A percentile compares a stretch with the other conserved stretches of the same genome.
Conservation (phyloP, 768 basidiomycete genomes). For the Saitozyma sp. region DNA sequence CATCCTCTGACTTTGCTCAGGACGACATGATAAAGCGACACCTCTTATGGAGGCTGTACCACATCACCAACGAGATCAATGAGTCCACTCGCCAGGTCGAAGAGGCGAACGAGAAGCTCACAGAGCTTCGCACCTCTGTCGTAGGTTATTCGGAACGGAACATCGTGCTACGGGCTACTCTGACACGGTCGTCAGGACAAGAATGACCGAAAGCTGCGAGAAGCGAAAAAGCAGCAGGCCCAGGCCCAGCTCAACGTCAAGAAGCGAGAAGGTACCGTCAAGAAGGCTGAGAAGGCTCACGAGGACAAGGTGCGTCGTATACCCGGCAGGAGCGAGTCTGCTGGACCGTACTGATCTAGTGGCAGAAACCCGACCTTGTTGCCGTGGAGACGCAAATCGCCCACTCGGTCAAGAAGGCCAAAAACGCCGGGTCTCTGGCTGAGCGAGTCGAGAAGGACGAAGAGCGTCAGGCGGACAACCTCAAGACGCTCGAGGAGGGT, state of each 20-base stretch:
- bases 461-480: conserved; percentile 50
- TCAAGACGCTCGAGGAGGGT: conserved; percentile 62
- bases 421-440: conserved; percentile 65
- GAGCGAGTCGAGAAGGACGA: conserved; percentile 68
- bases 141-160: conserved; percentile 23
- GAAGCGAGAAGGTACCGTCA: conserved; percentile 82
- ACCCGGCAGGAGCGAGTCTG: background rate
- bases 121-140: conserved; percentile 68
- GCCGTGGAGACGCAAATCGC: conserved; percentile 82
- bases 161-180: background rate
- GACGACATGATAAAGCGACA: conserved; percentile 79
- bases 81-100: conserved; percentile 68
- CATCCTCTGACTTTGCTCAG: conserved; percentile 53
- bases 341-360: background rate
- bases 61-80: conserved; percentile 81
- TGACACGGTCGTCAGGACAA: conserved; percentile 14
- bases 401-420: conserved; percentile 75
- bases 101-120: conserved; percentile 70
- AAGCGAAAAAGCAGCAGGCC: conserved; percentile 76
- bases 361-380: conserved; percentile 79
- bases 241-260: conserved; percentile 70
- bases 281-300: conserved; percentile 83
- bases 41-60: conserved; percentile 81
- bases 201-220: conserved; percentile 69
- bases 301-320: conserved; percentile 68